Evolutionary conservation across 1,139 yeast genomes (phyloP).

Genomic region (Hanseniaspora sp.): DNA sequence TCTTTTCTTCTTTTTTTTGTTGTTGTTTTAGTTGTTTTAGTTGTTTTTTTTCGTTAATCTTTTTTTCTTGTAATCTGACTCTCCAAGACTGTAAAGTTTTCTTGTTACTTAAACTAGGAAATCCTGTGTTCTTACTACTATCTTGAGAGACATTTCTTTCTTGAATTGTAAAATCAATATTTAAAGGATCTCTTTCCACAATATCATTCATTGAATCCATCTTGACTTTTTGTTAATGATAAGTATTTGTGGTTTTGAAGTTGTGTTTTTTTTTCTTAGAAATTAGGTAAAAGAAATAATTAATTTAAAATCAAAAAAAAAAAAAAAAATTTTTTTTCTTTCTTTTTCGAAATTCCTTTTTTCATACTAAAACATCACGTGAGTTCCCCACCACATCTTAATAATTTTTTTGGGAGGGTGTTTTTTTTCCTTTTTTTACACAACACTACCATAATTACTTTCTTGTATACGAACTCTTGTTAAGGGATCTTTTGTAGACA

Average conservation of each 20-base stretch:
- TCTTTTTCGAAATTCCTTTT: no score
- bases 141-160: slow-evolving; percentile 21
- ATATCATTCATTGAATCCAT: slow-evolving; percentile 73
- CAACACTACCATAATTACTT: slow-evolving; percentile 1
- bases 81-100: slow-evolving; percentile 35
- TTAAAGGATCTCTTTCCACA: slow-evolving; percentile 49
- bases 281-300: neutral
- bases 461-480: neutral
- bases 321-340: no score
- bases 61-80: slow-evolving; percentile 31
- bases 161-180: slow-evolving; percentile 26
- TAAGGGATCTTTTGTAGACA: neutral
- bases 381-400: no score
- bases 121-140: slow-evolving; percentile 30
- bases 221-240: neutral
- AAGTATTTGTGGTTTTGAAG: no score
- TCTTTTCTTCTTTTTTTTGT: slow-evolving; percentile 20
- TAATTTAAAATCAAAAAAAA: no score
- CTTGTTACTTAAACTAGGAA: slow-evolving; percentile 34
- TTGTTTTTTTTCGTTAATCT: slow-evolving; percentile 19
- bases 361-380: no score
- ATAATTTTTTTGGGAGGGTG: no score
- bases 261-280: no score
- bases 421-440: neutral
- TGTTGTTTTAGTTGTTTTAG: neutral